Base-by-base conservation (phyloP, 1,284 basidiomycete genomes). In the Ganoderma lucidum region DNA sequence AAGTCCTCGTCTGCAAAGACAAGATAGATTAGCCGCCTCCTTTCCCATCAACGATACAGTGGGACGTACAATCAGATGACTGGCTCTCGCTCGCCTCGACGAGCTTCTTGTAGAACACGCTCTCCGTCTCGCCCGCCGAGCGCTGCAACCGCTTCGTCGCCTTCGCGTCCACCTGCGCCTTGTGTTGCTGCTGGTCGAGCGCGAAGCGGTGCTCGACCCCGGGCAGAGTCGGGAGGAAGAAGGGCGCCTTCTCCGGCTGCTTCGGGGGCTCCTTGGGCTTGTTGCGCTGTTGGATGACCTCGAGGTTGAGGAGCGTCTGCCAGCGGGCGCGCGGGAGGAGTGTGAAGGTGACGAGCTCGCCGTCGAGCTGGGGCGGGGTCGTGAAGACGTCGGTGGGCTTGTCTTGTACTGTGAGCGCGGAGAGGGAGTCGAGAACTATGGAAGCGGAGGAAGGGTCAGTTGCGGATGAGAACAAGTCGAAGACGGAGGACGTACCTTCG, bases 261-360 rank as follows among this genome's bases (percentile, higher is more conserved):
- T 99, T 98, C 3, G 96, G 96, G 0, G 96, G 88, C 74, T 98
- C 96, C 81, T 94, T 97, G 9, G 98, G 97, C 85, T 97, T 98
- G 80, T 99, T 99, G 61, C 97, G 92, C 87, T 93, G 92, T 92
- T 96, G 94, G 76, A 99, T 99, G 45, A 96, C 92, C 75, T 99
- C 98, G 44, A 99, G 86, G 78, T 99, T 98, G 68, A 99, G 86
- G 28, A 99, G 83, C 0, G 98, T 97, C 81, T 98, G 95, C 98
- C 98, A 99, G 75, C 95, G 87, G 15, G 96, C 92, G 51, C 97
- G 91, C 19, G 98, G 97, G 65, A 99, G 88, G 35, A 97, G 85
- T 4, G 96, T 97, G 17, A 99, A 84, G 0, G 98, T 99, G 62
- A 99, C 88, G 15, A 98, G 87, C 12, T 95, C 93, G 60, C 92